A percentile compares a stretch with the other conserved stretches of the same genome.
These are phyloP conservation scores for Mortierella sp. DNA, from an alignment of 371 early-diverging fungal species.

Conservation along the genomic window DNA sequence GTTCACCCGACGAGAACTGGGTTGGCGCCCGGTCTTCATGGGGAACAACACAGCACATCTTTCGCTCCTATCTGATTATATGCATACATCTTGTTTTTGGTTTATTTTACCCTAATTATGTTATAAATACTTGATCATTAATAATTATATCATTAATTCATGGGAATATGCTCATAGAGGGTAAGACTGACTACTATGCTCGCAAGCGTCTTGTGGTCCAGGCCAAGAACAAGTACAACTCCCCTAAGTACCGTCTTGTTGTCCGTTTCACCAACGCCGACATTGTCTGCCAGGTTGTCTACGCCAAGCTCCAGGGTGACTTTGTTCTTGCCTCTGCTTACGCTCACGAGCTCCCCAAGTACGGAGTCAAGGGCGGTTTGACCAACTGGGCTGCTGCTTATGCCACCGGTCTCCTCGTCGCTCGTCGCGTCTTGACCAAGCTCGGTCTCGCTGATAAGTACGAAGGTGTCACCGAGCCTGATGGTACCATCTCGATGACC, in stretches of 20 bases:
- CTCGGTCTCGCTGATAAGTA: slow-evolving; percentile 96
- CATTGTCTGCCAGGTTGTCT: slow-evolving; percentile 98
- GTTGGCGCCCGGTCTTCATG: slow-evolving; percentile 55
- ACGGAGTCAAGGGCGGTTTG: slow-evolving; percentile 99
- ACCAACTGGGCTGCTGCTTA: slow-evolving; percentile 99
- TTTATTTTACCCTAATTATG: background rate
- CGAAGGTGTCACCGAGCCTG: slow-evolving; percentile 94
- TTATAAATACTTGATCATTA: background rate
- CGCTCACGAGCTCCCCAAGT: slow-evolving; percentile 98
- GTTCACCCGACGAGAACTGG: slow-evolving; percentile 58
- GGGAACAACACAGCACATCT: slow-evolving; percentile 54
- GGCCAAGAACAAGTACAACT: slow-evolving; percentile 99
- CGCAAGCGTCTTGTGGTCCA: slow-evolving; percentile 98
- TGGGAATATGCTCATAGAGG: slow-evolving; percentile 76
- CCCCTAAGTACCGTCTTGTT: slow-evolving; percentile 99
- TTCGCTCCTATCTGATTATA: slow-evolving; percentile 58
- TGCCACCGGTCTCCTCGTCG: slow-evolving; percentile 98
- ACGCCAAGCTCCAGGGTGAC: slow-evolving; percentile 99
- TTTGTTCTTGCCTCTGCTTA: slow-evolving; percentile 98
- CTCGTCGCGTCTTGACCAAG: slow-evolving; percentile 97
- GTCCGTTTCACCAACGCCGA: slow-evolving; percentile 99
- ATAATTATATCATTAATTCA: slow-evolving; percentile 4
- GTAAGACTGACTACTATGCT: slow-evolving; percentile 99
- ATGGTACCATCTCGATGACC: slow-evolving; percentile 93
- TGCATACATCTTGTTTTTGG: background rate